phyloP scores from a whole-genome alignment of 2,329 filamentous ascomycete genomes.

The Diplodia intermedia region DNA sequence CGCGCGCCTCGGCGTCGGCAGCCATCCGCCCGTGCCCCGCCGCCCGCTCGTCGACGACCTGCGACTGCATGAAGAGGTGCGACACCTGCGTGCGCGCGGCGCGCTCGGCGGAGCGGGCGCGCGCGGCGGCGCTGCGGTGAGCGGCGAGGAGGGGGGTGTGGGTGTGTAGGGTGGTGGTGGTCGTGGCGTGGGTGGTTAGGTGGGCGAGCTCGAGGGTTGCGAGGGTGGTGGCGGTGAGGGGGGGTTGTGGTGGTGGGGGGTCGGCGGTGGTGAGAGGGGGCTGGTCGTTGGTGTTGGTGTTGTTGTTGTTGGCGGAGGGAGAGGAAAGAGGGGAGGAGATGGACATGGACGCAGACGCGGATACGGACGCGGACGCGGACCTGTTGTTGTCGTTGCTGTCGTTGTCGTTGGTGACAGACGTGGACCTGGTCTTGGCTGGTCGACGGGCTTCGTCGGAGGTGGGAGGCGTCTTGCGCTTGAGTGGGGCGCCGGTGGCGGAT shows the following conservation, averaged over 20 bases:
- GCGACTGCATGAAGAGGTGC: slow-evolving; percentile 4
- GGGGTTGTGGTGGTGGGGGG: background rate
- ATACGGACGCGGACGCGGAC: background rate
- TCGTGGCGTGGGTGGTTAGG: background rate
- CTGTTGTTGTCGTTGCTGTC: too few species aligned
- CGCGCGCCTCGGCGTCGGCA: background rate
- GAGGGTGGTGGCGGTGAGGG: background rate
- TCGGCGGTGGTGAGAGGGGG: background rate
- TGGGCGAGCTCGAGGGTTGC: background rate
- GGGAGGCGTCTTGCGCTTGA: slow-evolving; percentile 10
- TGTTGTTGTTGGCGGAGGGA: too few species aligned
- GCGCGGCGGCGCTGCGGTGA: background rate
- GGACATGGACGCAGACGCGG: background rate
- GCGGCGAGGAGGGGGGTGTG: background rate
- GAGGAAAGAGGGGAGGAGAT: too few species aligned
- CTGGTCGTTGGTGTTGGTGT: too few species aligned
- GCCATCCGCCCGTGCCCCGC: background rate
- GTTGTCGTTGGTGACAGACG: background rate
- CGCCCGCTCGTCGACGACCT: slow-evolving; percentile 18
- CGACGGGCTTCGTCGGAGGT: background rate
- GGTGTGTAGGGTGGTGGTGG: background rate
- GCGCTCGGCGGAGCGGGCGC: slow-evolving; percentile 10
- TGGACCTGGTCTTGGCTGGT: background rate
- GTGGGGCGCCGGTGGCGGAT: background rate
- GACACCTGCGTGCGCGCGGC: background rate